Evolutionary conservation across 176 grass and related monocot species (phyloP).

Genomic region (Otatea glauca): DNA sequence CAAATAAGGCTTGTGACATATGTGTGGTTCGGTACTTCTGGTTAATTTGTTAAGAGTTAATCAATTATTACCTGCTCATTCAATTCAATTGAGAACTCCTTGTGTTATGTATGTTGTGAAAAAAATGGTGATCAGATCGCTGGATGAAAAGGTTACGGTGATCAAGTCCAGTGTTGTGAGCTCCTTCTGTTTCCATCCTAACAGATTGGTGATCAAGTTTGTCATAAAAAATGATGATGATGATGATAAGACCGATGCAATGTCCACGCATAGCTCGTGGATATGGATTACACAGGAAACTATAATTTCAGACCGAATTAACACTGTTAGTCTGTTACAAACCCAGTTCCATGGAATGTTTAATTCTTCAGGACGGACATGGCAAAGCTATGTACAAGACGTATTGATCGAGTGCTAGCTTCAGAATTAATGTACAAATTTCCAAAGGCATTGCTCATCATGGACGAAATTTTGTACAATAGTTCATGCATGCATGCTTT

Average conservation of each 20-base stretch:
- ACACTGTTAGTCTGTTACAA: neutral
- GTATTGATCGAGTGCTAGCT: neutral
- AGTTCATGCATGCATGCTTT: neutral
- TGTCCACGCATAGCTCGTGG: neutral
- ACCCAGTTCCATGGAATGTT: neutral
- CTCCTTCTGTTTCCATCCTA: neutral
- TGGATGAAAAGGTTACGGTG: neutral
- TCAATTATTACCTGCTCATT: neutral
- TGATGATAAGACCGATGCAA: neutral
- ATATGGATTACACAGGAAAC: neutral
- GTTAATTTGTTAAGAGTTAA: constrained; percentile 1
- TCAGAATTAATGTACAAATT: neutral
- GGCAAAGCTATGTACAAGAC: neutral
- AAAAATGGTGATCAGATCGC: neutral
- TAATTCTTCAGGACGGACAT: neutral
- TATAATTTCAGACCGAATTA: neutral
- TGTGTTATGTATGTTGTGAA: constrained; percentile 2
- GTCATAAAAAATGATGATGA: neutral
- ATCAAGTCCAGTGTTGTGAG: neutral
- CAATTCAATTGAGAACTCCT: neutral
- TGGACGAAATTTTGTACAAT: neutral
- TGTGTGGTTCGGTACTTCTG: neutral
- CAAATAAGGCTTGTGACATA: constrained; percentile 44
- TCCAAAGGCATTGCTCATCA: neutral
- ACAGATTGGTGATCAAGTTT: neutral